Base-by-base conservation (phyloP, 208 protist genomes). In the Trypanosomatidae sp. region DNA sequence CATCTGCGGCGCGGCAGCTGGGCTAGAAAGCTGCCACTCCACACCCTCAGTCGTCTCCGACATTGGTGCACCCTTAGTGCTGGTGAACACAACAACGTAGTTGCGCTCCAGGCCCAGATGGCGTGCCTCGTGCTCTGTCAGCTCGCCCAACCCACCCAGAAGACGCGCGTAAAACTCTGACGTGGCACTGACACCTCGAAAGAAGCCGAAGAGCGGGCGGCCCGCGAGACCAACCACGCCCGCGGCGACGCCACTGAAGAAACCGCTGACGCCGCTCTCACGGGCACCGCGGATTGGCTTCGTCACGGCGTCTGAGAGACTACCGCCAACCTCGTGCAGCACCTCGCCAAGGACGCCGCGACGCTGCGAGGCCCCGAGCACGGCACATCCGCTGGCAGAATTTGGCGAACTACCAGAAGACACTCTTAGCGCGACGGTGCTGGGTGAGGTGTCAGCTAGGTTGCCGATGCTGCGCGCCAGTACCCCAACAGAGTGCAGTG, bases 401-500 rank as follows among this genome's bases (percentile, higher is more conserved):
- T 43, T 68, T n/a, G 8, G 6, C 52, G 17, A 33, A 2, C 65
- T 74, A n/a, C 56, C 28, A 33, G 12, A 56, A 22, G 28, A 30
- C n/a, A 56, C 41, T 15, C 25, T 8, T 17, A 22, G 28, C n/a
- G 36, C 19, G 12, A 47, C 30, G 7, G 25, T n/a, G 10, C 5
- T 30, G 30, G 56, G 43, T 30, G 64, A 36, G 56, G 49, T 15
- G 30, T 69, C 73, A 13, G 70, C 79, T 0, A 90, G 58, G 39
- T 83, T 91, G 49, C 84, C 80, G 53, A 89, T 82, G 53, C 89
- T 89, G 2, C 80, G 72, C 2, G 87, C 89, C 36, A 96, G 59
- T 39, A 91, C 77, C 36, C 86, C 80, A 13, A 96, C 83, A 12
- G 86, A 89, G 82, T 94, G 89, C 58, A 96, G 64, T 17, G 89